Conservation (phyloP, 2,329 filamentous ascomycete genomes). For the Graphiopsis chlorocephala region DNA sequence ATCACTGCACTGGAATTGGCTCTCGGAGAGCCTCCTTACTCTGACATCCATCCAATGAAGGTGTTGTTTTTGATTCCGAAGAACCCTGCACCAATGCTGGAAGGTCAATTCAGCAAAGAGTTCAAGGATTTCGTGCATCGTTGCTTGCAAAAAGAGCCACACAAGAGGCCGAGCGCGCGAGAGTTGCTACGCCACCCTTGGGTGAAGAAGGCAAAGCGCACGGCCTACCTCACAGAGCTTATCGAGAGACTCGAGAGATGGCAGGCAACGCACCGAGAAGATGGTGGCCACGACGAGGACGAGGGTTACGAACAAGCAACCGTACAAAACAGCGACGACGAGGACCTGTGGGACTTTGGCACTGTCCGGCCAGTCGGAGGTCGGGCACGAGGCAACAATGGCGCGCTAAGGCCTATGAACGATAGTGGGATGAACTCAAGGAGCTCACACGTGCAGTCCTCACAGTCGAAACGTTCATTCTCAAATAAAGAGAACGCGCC, state of each 20-base stretch:
- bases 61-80: slow-evolving; percentile 95
- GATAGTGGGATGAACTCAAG: slow-evolving; percentile 78
- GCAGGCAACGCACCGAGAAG: slow-evolving; percentile 74
- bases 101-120: slow-evolving; percentile 46
- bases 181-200: slow-evolving; percentile 89
- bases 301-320: slow-evolving; percentile 47
- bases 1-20: slow-evolving; percentile 92
- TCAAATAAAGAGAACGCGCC: slow-evolving; percentile 36
- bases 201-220: slow-evolving; percentile 87
- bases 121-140: slow-evolving; percentile 55
- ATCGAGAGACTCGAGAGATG: slow-evolving; percentile 89
- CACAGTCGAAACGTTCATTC: slow-evolving; percentile 34
- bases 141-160: slow-evolving; percentile 84
- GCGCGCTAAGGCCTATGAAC: slow-evolving; percentile 69
- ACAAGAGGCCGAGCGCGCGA: slow-evolving; percentile 79
- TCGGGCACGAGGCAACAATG: slow-evolving; percentile 43
- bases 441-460: slow-evolving; percentile 40
- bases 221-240: slow-evolving; percentile 91
- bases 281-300: slow-evolving; percentile 61
- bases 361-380: slow-evolving; percentile 76
- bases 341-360: slow-evolving; percentile 98
- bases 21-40: slow-evolving; percentile 88
- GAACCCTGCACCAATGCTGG: slow-evolving; percentile 76
- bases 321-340: slow-evolving; percentile 55
- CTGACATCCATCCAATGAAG: slow-evolving; percentile 98